Base-by-base conservation (phyloP, 768 basidiomycete genomes). In the Exsudoporus frostii region DNA sequence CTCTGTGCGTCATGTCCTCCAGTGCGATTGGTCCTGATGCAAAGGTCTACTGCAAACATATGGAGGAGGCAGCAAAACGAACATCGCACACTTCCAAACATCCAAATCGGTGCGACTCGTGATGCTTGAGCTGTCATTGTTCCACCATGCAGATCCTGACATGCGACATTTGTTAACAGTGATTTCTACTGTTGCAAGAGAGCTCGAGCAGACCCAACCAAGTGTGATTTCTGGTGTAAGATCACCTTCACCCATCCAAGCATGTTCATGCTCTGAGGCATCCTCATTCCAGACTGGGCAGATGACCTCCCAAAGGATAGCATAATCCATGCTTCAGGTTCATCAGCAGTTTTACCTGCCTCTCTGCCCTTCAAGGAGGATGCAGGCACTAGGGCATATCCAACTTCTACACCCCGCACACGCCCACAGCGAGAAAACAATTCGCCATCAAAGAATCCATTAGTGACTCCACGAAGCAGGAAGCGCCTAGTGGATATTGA, bases 121-220 rank as follows among this genome's bases (percentile, higher is more conserved):
- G 40, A 45, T 29, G 8, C n/a, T 44, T n/a, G 8, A 30, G 10
- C 32, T 33, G 42, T 15, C 50, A 19, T 45, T 11, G n/a, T 39
- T 36, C 29, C 17, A 17, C 29, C 15, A 15, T 36, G n/a, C 30
- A 3, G 38, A 36, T 42, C 24, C 55, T 64, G 30, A 57, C 52
- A 42, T 50, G 42, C 46, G 9, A 40, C 37, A 7, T 25, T 40
- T 34, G 39, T 41, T 38, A 40, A 58, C 51, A 69, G 69, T 56
- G 73, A 58, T 30, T 81, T 75, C 60, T 80, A 74, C 49, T 58
- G 63, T 42, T 81, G 79, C 55, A 50, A 65, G 13, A 69, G 68
- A 55, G 22, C 34, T 10, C 29, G 10, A 32, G 51, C 32, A 19
- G 53, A 57, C 34, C 4, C 11, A 14, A 51, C 19, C 20, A 66